Percentiles rank a stretch among this genome's conserved stretches.
These are phyloP conservation scores for Saturnispora kantuleensis DNA, from an alignment of 805 yeast species.

Conservation along the genomic window DNA sequence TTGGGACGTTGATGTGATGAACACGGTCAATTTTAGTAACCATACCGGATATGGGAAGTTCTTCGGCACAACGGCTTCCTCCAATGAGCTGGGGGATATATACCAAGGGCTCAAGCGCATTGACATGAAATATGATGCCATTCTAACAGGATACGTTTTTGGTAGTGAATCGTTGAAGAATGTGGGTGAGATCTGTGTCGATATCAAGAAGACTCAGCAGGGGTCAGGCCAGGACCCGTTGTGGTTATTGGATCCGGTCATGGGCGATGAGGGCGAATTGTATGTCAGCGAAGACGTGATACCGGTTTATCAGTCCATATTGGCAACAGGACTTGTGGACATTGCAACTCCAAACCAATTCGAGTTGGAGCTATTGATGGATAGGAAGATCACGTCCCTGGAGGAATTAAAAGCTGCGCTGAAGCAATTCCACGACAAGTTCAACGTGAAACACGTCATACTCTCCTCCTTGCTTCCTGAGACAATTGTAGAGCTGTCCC, in stretches of 20 bases:
- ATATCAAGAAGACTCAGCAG: slow-evolving; percentile 28
- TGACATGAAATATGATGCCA: slow-evolving; percentile 37
- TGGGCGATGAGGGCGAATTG: slow-evolving; percentile 69
- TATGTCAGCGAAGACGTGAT: slow-evolving; percentile 53
- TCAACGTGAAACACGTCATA: slow-evolving; percentile 49
- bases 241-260: slow-evolving; percentile 68
- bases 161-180: slow-evolving; percentile 39
- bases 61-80: slow-evolving; percentile 36
- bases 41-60: slow-evolving; percentile 63
- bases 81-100: slow-evolving; percentile 30
- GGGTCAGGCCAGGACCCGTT: slow-evolving; percentile 17
- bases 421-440: slow-evolving; percentile 35
- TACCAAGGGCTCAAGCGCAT: slow-evolving; percentile 30
- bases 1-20: slow-evolving; percentile 60
- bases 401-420: slow-evolving; percentile 39
- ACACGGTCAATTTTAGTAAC: slow-evolving; percentile 57
- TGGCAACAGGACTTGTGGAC: slow-evolving; percentile 43
- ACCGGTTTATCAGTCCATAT: slow-evolving; percentile 44
- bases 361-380: slow-evolving; percentile 61
- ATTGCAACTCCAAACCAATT: slow-evolving; percentile 86
- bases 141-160: slow-evolving; percentile 63
- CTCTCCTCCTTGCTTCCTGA: slow-evolving; percentile 44
- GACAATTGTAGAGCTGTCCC: slow-evolving; percentile 9
- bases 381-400: slow-evolving; percentile 31
- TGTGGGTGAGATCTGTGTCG: slow-evolving; percentile 29